Conservation (phyloP, 1,139 yeast genomes). For the Nadsonia starkeyi-henricii region DNA sequence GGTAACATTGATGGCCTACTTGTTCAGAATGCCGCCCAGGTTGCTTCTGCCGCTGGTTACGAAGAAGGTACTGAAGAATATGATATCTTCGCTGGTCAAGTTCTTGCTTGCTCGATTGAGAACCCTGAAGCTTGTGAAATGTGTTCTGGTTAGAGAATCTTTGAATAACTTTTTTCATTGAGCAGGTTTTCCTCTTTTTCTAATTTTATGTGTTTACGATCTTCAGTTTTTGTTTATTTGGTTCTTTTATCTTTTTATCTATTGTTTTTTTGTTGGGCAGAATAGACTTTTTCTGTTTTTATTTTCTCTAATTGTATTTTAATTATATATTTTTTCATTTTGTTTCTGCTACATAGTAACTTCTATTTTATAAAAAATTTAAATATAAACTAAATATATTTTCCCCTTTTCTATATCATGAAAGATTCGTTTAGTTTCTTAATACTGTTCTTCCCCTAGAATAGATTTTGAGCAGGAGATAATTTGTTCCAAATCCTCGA, state of each 20-base stretch:
- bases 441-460: slow-evolving; percentile 28
- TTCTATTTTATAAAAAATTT: too few species aligned
- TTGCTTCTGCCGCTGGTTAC: slow-evolving; percentile 11
- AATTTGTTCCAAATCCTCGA: slow-evolving; percentile 30
- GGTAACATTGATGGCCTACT: slow-evolving; percentile 9
- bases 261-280: background rate
- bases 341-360: background rate
- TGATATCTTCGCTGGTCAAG: slow-evolving; percentile 86
- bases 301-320: background rate
- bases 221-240: background rate
- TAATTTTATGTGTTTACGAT: background rate
- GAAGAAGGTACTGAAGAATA: slow-evolving; percentile 21
- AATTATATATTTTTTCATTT: background rate
- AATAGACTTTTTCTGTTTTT: slow-evolving; percentile 1
- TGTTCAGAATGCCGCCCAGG: slow-evolving; percentile 8
- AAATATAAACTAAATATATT: too few species aligned
- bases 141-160: slow-evolving; percentile 72
- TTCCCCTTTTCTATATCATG: too few species aligned
- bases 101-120: slow-evolving; percentile 89
- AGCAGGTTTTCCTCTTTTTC: background rate
- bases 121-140: slow-evolving; percentile 96
- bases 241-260: background rate
- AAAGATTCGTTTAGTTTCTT: too few species aligned
- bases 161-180: background rate
- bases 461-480: slow-evolving; percentile 28